Conservation (phyloP, 495 filamentous ascomycete genomes). For the Podospora appendiculata region DNA sequence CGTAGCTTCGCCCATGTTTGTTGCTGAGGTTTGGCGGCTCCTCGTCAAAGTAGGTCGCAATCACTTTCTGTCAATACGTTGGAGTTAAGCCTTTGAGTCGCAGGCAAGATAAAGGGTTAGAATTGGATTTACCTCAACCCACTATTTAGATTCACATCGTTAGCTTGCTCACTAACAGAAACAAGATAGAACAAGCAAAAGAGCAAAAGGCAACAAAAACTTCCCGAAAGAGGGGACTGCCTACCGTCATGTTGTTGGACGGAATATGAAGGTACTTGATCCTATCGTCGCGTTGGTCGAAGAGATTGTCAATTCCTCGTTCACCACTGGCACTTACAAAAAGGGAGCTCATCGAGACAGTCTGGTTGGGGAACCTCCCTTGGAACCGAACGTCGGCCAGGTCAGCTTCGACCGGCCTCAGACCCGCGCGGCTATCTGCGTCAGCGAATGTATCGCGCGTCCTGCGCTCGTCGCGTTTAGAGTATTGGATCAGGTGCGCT, state of each 20-base stretch:
- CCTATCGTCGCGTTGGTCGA: not conserved
- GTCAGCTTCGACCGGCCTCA: too few relatives aligned
- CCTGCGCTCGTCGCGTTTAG: too few relatives aligned
- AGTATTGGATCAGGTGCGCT: too few relatives aligned
- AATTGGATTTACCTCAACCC: not conserved
- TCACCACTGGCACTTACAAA: not conserved
- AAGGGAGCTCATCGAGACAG: not conserved
- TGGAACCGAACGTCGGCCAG: not conserved
- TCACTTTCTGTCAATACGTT: not conserved
- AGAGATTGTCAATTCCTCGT: not conserved
- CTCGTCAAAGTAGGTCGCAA: not conserved
- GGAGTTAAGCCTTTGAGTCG: not conserved
- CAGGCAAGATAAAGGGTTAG: not conserved
- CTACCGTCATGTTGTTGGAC: not conserved
- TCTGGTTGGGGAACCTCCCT: not conserved
- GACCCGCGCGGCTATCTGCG: too few relatives aligned
- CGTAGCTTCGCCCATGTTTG: not conserved
- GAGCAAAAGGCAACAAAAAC: not conserved
- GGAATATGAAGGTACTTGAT: not conserved
- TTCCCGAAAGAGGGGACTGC: not conserved
- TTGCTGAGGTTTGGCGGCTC: not conserved
- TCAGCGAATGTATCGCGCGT: too few relatives aligned
- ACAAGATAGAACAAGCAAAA: not conserved
- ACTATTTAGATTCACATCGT: not conserved
- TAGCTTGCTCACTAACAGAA: not conserved